These are phyloP conservation scores for Durusdinium trenchii DNA, from an alignment of 73 alveolate species.

Conservation along the genomic window DNA sequence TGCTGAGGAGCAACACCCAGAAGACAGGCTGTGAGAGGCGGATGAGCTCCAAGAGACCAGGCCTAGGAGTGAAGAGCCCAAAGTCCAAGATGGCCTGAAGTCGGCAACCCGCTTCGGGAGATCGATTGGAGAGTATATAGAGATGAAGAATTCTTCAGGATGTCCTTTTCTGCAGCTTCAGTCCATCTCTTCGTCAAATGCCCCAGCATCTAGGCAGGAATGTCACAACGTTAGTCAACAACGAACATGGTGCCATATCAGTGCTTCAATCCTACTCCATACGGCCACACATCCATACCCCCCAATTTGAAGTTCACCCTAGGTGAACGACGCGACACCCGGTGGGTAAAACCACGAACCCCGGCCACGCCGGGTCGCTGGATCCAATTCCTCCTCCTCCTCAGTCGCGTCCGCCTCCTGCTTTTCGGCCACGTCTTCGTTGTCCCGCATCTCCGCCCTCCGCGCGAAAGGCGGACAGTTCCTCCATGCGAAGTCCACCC, in stretches of 20 bases:
- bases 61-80: slow-evolving; percentile 51
- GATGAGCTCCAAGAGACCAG: background rate
- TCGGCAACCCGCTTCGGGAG: no score
- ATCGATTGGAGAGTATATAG: no score
- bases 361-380: background rate
- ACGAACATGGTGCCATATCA: background rate
- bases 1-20: slow-evolving; percentile 61
- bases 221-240: background rate
- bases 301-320: no score
- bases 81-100: slow-evolving; percentile 69
- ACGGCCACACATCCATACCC: background rate
- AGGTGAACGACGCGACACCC: no score
- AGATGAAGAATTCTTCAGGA: no score
- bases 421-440: background rate
- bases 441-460: no score
- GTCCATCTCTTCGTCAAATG: no score
- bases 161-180: no score
- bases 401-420: background rate
- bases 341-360: no score
- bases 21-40: slow-evolving; percentile 32
- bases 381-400: background rate
- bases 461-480: no score
- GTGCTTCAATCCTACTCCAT: background rate
- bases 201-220: background rate
- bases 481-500: no score